These are phyloP conservation scores for Oryza longistaminata DNA, from an alignment of 176 grass and related monocot genomes.

Conservation along the genomic window DNA sequence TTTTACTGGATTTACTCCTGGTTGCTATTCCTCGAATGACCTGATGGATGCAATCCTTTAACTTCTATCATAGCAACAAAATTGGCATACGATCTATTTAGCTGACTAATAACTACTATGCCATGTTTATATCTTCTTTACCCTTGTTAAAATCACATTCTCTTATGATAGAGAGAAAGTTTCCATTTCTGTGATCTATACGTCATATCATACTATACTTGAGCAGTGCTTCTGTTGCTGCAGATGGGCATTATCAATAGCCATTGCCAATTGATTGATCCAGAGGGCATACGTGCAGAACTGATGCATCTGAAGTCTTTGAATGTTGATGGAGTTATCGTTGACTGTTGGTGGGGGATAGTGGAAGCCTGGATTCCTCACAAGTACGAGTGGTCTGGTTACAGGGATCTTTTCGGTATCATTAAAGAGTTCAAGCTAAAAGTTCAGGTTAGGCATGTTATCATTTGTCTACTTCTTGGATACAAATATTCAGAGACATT, in stretches of 20 bases:
- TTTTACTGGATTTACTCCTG: not conserved
- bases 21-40: not conserved
- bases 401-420: slow-evolving; percentile 93
- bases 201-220: slow-evolving; percentile 9
- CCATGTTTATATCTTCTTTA: not conserved
- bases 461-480: not conserved
- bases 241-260: slow-evolving; percentile 83
- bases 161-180: not conserved
- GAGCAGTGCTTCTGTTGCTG: slow-evolving; percentile 35
- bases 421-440: slow-evolving; percentile 88
- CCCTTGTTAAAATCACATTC: not conserved
- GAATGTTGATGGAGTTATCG: slow-evolving; percentile 86
- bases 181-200: slow-evolving; percentile 1
- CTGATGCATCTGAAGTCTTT: slow-evolving; percentile 80
- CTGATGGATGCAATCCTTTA: not conserved
- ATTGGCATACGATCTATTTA: not conserved
- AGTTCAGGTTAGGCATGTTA: slow-evolving; percentile 66
- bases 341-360: slow-evolving; percentile 94
- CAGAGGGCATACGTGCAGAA: slow-evolving; percentile 71
- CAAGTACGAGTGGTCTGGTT: slow-evolving; percentile 93
- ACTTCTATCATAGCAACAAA: not conserved
- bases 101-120: not conserved
- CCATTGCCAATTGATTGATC: slow-evolving; percentile 70
- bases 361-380: slow-evolving; percentile 90
- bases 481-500: not conserved